These are phyloP conservation scores for Sugiyamaella pinicola DNA, from an alignment of 1,139 yeast species.

Conservation along the genomic window DNA sequence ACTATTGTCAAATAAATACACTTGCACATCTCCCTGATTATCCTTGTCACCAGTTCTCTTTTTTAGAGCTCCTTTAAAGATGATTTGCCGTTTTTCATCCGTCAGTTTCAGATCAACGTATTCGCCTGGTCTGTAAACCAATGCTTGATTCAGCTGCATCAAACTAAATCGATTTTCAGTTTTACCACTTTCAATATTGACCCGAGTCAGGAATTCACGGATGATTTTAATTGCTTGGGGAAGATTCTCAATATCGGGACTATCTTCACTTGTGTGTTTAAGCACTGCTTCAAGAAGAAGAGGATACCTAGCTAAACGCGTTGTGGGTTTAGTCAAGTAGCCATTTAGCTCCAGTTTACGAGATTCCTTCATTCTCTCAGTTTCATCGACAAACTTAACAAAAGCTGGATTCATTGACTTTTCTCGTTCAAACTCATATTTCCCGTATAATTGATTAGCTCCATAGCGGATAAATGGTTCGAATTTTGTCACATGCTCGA, in stretches of 20 bases:
- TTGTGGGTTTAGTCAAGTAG: slow-evolving; percentile 91
- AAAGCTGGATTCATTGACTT: slow-evolving; percentile 86
- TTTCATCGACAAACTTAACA: slow-evolving; percentile 89
- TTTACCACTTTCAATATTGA: slow-evolving; percentile 90
- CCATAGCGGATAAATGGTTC: slow-evolving; percentile 93
- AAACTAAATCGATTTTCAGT: slow-evolving; percentile 91
- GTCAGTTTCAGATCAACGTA: slow-evolving; percentile 83
- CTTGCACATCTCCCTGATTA: slow-evolving; percentile 67
- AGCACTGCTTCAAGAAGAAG: slow-evolving; percentile 78
- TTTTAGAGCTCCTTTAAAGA: slow-evolving; percentile 75
- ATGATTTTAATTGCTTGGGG: slow-evolving; percentile 75
- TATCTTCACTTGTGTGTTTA: slow-evolving; percentile 74
- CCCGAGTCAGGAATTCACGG: slow-evolving; percentile 72
- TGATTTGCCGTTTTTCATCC: slow-evolving; percentile 75
- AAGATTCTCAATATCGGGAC: slow-evolving; percentile 72
- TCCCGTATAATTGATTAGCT: slow-evolving; percentile 95
- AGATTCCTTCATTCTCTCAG: slow-evolving; percentile 85
- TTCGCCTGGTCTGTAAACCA: slow-evolving; percentile 77
- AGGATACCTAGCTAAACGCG: slow-evolving; percentile 94
- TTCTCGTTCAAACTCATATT: slow-evolving; percentile 93
- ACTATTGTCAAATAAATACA: slow-evolving; percentile 87
- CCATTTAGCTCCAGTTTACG: slow-evolving; percentile 90
- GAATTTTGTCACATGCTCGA: slow-evolving; percentile 81
- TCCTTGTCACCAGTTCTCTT: slow-evolving; percentile 81
- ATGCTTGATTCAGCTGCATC: slow-evolving; percentile 78